Base-by-base conservation (phyloP, 208 protist species). In the Kentomonas sorsogonicus region DNA sequence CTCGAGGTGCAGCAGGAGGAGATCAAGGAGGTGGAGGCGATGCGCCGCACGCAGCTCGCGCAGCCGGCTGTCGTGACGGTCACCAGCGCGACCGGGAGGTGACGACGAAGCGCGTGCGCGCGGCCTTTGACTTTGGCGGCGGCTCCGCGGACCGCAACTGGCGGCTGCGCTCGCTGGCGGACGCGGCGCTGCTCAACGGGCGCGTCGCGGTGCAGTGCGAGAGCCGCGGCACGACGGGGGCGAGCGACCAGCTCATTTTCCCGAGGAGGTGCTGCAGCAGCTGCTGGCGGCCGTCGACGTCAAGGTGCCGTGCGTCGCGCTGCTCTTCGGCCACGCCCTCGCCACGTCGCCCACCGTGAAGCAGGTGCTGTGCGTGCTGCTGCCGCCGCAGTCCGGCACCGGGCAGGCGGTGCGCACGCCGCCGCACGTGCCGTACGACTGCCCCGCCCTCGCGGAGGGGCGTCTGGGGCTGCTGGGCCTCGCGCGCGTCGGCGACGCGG, bases 1-100 rank as follows among this genome's bases (percentile, higher is more conserved):
- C 93, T 98, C 29, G 98, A 97, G 45, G 86, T 98, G 67, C 97
- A 99, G 81, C 81, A 98, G 53, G 97, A 99, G 78, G 89, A 98
- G 85, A 98, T 98, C 46, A 98, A 97, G 44, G 97, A 99, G 59
- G 97, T 99, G 64, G 98, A 99, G 72, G 94, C 98, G 59, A 85
- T 95, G 79, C 81, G 77, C 43, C 91, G 98, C 64, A 89, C 84
- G 15, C 86, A 89, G 52, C 74, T 89, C 27, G 46, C 73, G 26
- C 73, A 92, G 72, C 62, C 79, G 39, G 51, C 79, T 53, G 89
- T 72, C 25, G 70, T 83, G 22, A 73, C 66, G 34, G 66, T 92
- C 18, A 70, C 71, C 30, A 91, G 71, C 13, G 69, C 67, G 23
- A 58, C 70, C 20, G 89, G 89, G 86, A 93, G 41, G 74, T 79